Evolutionary conservation across 805 yeast species (phyloP), one percentile per base, ranked within the genome.

Genomic region (Teunomyces lycoperdinae): DNA sequence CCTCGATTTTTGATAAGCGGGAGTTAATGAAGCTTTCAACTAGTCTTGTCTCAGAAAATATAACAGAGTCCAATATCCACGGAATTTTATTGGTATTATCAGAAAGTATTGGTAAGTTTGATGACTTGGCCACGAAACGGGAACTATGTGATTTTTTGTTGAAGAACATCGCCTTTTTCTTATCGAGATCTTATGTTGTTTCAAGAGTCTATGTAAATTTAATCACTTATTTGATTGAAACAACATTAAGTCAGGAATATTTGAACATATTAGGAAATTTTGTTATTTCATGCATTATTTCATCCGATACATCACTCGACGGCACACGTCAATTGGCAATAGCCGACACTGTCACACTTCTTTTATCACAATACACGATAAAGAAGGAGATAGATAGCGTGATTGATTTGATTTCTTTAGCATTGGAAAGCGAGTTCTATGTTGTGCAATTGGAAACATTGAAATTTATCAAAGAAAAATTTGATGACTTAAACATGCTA

Each of bases 301-400:
- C 61, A 42, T 43, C 48, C 4, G 30, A 29, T 2, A 53, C 52
- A 5, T 54, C 58, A 17, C 55, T 75, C 13, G 73, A 79, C 58
- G 87, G 87, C 2, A 66, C 78, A 8, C 74, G 71, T 46, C 83
- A 80, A 50, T 57, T 81, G 14, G 70, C 79, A 13, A 44, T 79
- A 24, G 64, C 72, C 11, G 57, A 58, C 2, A 50, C 72, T 8
- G 52, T 62, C 7, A 42, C 48, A 2, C 43, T 76, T 3, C 52
- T 80, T 9, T 51, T 74, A 3, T 35, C 54, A 9, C 45, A 49
- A 9, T 54, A 64, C 43, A 11, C 40, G 2, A 29, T 32, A 9
- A 33, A 43, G 24, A 52, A 54, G 24, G 44, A 58, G 9, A 16
- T 44, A 13, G 62, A 55, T 9, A 48, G 57, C 13, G 45, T 68